Base-by-base conservation (phyloP, 768 basidiomycete species). In the Kockovaella imperatae region DNA sequence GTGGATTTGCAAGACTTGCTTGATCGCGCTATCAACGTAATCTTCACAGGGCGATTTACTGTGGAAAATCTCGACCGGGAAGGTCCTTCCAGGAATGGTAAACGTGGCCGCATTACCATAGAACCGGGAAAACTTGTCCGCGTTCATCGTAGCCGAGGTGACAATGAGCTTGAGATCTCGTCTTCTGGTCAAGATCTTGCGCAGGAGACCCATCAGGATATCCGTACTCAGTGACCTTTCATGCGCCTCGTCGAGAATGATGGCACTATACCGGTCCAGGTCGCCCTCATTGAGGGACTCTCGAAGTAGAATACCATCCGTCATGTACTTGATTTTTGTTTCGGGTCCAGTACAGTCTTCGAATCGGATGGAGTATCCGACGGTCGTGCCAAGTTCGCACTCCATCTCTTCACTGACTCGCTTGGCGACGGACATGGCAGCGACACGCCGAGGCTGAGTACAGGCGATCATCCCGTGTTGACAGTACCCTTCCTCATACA, bases 331-430 rank as follows among this genome's bases (percentile, higher is more conserved):
- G 67, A 97, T 96, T 70, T 85, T 93, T 2, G 95, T 99, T 39
- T 89, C 85, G 0, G 84, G 76, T 0, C 85, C 83, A 1, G 95
- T 99, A 64, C 90, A 95, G 68, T 99, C 95, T 71, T 99, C 95
- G 58, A 99, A 97, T 47, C 95, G 88, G 68, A 99, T 97, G 11
- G 89, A 87, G 69, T 99, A 99, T 11, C 95, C 95, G 17, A 99
- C 95, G 1, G 81, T 83, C 3, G 78, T 77, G 5, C 93, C 95
- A 0, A 97, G 79, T 74, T 88, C 86, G 72, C 87, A 88, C 83
- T 95, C 87, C 85, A 99, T 97, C 74, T 99, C 95, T 67, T 99
- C 95, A 64, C 88, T 90, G 49, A 99, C 95, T 72, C 95, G 90
- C 75, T 99, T 97, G n/a, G 95, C 95, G 5, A 97, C 95, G 8